A percentile compares a stretch with the other conserved stretches of the same genome.
Conservation (phyloP, 2,329 filamentous ascomycete species). For the Colletotrichum theobromicola region DNA sequence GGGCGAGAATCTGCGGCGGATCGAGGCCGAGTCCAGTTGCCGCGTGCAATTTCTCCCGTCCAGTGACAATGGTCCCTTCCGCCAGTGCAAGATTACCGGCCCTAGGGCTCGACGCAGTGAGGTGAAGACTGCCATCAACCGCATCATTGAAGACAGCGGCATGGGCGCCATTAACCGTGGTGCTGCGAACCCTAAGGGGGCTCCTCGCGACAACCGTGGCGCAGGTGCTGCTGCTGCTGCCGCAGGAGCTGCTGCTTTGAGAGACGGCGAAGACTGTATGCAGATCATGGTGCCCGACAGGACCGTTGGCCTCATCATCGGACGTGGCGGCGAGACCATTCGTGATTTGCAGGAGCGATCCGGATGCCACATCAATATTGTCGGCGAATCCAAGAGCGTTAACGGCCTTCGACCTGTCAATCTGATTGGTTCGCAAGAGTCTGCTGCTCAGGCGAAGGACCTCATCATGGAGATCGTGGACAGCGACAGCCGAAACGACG, state of each 20-base stretch:
- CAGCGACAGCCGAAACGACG: constrained; percentile 75
- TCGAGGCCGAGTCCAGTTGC: constrained; percentile 82
- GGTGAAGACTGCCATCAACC: constrained; percentile 83
- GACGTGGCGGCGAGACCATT: constrained; percentile 92
- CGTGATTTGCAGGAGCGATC: constrained; percentile 89
- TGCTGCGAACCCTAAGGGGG: constrained; percentile 42
- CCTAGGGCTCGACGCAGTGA: constrained; percentile 73
- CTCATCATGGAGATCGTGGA: constrained; percentile 94
- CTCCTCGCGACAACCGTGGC: constrained; percentile 35
- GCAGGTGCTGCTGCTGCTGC: constrained; percentile 36
- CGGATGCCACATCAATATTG: constrained; percentile 95
- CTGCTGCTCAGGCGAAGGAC: constrained; percentile 80
- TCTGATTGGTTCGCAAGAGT: constrained; percentile 78
- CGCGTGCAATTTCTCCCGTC: constrained; percentile 88
- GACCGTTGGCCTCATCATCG: constrained; percentile 91
- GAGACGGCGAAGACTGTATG: constrained; percentile 83
- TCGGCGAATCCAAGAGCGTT: constrained; percentile 90
- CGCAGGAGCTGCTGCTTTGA: constrained; percentile 52
- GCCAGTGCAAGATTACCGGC: constrained; percentile 87
- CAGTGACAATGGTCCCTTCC: constrained; percentile 73
- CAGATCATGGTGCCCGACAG: constrained; percentile 96
- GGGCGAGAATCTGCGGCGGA: constrained; percentile 85
- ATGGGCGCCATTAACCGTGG: constrained; percentile 53
- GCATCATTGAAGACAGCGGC: constrained; percentile 84
- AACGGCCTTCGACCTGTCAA: constrained; percentile 91